Conservation (phyloP, 2,329 filamentous ascomycete genomes). For the Penicillium sp. region DNA sequence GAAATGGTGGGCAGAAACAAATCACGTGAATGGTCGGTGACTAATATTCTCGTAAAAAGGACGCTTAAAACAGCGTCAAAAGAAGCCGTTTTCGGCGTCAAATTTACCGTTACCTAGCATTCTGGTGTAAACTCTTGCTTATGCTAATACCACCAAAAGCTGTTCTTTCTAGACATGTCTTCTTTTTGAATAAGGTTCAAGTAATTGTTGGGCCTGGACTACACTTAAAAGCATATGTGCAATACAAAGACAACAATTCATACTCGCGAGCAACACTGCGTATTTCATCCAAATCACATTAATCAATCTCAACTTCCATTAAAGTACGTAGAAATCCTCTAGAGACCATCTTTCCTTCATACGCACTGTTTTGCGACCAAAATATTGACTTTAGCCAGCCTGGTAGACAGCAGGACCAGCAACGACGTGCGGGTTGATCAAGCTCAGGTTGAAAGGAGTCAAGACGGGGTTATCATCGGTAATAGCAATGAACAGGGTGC, state of each 20-base stretch:
- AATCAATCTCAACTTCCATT: neutral
- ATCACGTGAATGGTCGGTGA: slow-evolving; percentile 3
- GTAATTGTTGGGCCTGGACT: neutral
- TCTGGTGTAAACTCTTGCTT: neutral
- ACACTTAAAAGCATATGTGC: neutral
- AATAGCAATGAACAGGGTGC: slow-evolving; percentile 78
- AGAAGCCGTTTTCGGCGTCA: slow-evolving; percentile 9
- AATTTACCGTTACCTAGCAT: neutral
- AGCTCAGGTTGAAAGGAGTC: slow-evolving; percentile 76
- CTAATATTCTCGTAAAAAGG: slow-evolving; percentile 15
- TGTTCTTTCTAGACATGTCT: neutral
- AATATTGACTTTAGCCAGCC: slow-evolving; percentile 65
- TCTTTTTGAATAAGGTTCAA: too few species aligned
- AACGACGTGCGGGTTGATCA: slow-evolving; percentile 77
- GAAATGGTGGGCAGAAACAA: slow-evolving; percentile 3
- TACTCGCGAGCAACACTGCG: neutral
- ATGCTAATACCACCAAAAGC: too few species aligned
- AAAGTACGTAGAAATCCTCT: neutral
- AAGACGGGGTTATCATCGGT: slow-evolving; percentile 72
- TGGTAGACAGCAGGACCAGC: slow-evolving; percentile 76
- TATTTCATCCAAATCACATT: neutral
- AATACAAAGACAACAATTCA: neutral
- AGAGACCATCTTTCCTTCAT: neutral
- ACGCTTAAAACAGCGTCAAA: slow-evolving; percentile 13
- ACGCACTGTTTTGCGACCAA: neutral